phyloP scores from a whole-genome alignment of 805 yeast genomes.

The Candida railenensis region DNA sequence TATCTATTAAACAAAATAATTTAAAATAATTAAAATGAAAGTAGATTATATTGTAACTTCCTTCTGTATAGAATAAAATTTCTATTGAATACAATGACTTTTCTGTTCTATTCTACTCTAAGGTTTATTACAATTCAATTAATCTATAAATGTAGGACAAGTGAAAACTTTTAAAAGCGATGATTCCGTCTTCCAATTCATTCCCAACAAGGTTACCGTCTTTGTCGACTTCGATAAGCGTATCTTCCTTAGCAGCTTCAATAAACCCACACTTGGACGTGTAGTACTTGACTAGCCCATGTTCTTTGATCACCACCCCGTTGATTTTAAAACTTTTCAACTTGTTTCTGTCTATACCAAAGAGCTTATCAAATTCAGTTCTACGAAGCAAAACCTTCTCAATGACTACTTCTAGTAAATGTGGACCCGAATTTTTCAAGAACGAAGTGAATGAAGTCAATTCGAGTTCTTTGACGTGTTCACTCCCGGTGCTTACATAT shows the following conservation, averaged over 20 bases:
- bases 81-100: too few relatives aligned
- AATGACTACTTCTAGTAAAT: conserved; percentile 22
- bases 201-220: conserved; percentile 13
- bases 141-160: conserved; percentile 34
- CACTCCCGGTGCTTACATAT: conserved; percentile 2
- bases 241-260: conserved; percentile 19
- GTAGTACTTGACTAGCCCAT: conserved; percentile 48
- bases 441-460: conserved; percentile 55
- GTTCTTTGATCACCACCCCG: conserved; percentile 50
- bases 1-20: too few relatives aligned
- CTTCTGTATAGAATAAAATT: too few relatives aligned
- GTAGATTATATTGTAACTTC: background rate
- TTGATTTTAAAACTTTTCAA: conserved; percentile 22
- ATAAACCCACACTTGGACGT: conserved; percentile 36
- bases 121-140: background rate
- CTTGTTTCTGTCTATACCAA: background rate
- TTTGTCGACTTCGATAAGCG: conserved; percentile 12
- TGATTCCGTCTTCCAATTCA: conserved; percentile 37
- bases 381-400: conserved; percentile 12
- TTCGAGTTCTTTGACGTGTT: conserved; percentile 28
- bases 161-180: conserved; percentile 39
- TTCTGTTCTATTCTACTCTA: background rate
- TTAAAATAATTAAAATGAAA: background rate
- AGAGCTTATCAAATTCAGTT: conserved; percentile 5
- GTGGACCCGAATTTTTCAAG: conserved; percentile 37